Base-by-base conservation (phyloP, 2,329 filamentous ascomycete species). In the Chaetomium globosum region DNA sequence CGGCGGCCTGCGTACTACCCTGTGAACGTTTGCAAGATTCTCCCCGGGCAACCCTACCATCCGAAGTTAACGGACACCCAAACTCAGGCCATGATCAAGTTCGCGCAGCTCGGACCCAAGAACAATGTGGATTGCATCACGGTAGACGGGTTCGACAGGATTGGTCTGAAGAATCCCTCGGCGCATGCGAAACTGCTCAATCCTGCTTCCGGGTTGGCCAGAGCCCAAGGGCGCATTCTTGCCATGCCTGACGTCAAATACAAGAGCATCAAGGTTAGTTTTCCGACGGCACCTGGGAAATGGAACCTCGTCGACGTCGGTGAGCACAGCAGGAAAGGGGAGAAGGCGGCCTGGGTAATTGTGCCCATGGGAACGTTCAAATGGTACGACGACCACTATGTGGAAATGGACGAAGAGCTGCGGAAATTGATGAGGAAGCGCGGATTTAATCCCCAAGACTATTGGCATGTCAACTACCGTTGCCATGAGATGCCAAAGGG, bases 1-100 rank as follows among this genome's bases (percentile, higher is more conserved):
- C 7, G 48, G 7, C 4, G 10, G 0, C 55, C 55, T 10, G 23
- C 36, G 16, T 58, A 58, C 19, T 58, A 58, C 39, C 55, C 55
- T 8, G 23, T 48, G 36, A 58, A 39, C 30, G 36, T 58, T 2
- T 58, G 55, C 23, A 3, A 30, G 23, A 31, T 58, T 30, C 13
- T 58, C 12, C 16, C n/a, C 28, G 55, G 55, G 9, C 55, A 58
- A 16, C 48, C 30, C 55, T 58, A 46, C 36, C 36, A 26, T 10
- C 26, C 23, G 23, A 58, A 58, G 23, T 26, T 58, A 9, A 30
- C 23, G 7, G 39, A 33, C 4, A 16, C 5, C 4, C 55, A 58
- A 33, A 58, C 55, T 5, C 6, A 21, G 16, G 23, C 9, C 6
- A 58, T 58, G 55, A 58, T 58, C 23, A 4, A 4, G 7, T 30